Base-by-base conservation (phyloP, 768 basidiomycete species). In the Crassisporium funariophilum region DNA sequence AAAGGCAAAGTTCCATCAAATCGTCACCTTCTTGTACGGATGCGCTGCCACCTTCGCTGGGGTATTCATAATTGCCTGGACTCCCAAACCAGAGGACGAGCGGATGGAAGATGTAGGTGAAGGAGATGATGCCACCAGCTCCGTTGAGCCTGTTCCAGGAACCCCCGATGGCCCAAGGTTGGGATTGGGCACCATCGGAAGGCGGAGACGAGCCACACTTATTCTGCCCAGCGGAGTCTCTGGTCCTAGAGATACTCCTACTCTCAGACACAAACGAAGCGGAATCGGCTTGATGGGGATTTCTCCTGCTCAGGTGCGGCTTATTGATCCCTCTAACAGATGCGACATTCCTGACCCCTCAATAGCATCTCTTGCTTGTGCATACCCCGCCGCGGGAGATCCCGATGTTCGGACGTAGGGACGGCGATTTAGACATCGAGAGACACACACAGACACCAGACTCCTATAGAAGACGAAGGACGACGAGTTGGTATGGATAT, bases 21-120 rank as follows among this genome's bases (percentile, higher is more conserved):
- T 89, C 48, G 73, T 92, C 38, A 91, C 87, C 5, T 94, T 94
- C 66, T 59, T 90, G 16, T 92, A 93, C 62, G 92, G 92, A 41
- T 91, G 88, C 63, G 82, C 77, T 1, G 86, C 92, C n/a, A 95
- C 92, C 1, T 95, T 95, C 56, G 69, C 82, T 5, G 95, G 94
- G 0, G 92, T 97, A 2, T 91, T 90, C 63, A 80, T 95, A 47
- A 86, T 95, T 50, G 88, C 93, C 4, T 86, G 83, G 76, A 72
- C 78, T 2, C 75, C 81, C 12, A 59, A 53, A 29, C 44, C 63
- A 37, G 40, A 55, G 12, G 41, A 52, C 19, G 60, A 56, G 22
- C 59, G 63, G 49, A 62, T 58, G 2, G 66, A 71, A 35, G 58
- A 56, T 46, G 52, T 54, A 9, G 34, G 41, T 22, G 58, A 47